phyloP scores from a whole-genome alignment of 2,329 filamentous ascomycete species.

The Pyrenochaeta sp. region DNA sequence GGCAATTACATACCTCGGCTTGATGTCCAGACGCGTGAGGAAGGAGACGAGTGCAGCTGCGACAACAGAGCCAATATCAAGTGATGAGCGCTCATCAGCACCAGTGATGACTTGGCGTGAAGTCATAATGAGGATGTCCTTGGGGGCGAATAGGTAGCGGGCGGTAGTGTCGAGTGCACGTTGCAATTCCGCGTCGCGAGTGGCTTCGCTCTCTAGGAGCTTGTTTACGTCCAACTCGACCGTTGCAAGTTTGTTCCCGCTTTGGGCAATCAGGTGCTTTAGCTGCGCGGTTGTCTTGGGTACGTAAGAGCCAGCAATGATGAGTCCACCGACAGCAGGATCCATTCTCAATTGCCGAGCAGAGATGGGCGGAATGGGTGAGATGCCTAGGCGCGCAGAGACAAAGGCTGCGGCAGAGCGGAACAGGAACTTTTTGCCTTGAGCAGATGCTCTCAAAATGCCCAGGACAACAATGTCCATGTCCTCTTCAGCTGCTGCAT shows the following conservation, averaged over 20 bases:
- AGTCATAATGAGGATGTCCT: slow-evolving; percentile 68
- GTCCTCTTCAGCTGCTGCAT: slow-evolving; percentile 63
- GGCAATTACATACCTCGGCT: slow-evolving; percentile 66
- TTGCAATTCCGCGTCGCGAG: slow-evolving; percentile 46
- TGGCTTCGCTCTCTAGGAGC: slow-evolving; percentile 53
- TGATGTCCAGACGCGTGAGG: slow-evolving; percentile 55
- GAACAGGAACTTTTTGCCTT: slow-evolving; percentile 56
- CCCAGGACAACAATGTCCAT: slow-evolving; percentile 65
- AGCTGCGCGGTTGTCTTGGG: slow-evolving; percentile 67
- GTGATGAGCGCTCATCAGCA: slow-evolving; percentile 58
- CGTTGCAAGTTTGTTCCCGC: slow-evolving; percentile 53
- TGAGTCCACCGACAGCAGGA: slow-evolving; percentile 58
- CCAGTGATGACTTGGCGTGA: slow-evolving; percentile 62
- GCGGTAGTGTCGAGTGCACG: slow-evolving; percentile 43
- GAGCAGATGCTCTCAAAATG: slow-evolving; percentile 51
- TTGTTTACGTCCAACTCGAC: slow-evolving; percentile 60
- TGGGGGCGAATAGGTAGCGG: slow-evolving; percentile 51
- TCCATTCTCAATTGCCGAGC: slow-evolving; percentile 53
- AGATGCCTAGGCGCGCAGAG: slow-evolving; percentile 62
- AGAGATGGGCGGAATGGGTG: slow-evolving; percentile 60
- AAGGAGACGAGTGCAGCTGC: slow-evolving; percentile 62
- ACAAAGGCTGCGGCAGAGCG: slow-evolving; percentile 59
- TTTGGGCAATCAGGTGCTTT: slow-evolving; percentile 51
- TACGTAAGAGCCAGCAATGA: slow-evolving; percentile 67
- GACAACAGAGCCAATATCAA: slow-evolving; percentile 64